A percentile compares a stretch with the other conserved stretches of the same genome.
phyloP scores from a whole-genome alignment of 1,284 basidiomycete species.

The Jaminaea rosea region DNA sequence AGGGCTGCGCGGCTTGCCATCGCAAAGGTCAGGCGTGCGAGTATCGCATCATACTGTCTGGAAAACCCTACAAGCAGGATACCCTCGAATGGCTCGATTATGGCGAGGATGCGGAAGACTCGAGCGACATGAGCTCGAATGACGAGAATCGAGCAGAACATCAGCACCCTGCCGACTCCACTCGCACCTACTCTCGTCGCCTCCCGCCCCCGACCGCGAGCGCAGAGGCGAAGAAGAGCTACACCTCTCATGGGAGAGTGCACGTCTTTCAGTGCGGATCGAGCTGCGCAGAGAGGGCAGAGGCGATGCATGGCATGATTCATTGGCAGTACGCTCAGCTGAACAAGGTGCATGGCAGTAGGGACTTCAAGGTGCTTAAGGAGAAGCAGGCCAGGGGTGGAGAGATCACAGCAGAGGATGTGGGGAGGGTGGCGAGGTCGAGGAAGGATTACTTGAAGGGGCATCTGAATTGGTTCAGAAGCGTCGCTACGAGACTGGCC shows the following conservation, averaged over 20 bases:
- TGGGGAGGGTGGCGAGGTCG: neutral
- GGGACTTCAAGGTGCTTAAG: neutral
- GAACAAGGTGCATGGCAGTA: neutral
- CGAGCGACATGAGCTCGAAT: neutral
- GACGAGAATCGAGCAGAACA: neutral
- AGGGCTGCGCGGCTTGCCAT: constrained; percentile 22
- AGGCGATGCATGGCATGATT: constrained; percentile 15
- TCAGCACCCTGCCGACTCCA: neutral
- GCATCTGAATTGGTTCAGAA: neutral
- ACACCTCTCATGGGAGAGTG: neutral
- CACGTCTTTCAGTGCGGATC: constrained; percentile 16
- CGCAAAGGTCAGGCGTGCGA: constrained; percentile 13
- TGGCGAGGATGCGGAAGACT: constrained; percentile 1
- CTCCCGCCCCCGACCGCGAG: constrained; percentile 8
- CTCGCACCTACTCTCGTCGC: neutral
- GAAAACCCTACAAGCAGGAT: constrained; percentile 17
- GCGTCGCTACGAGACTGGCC: neutral
- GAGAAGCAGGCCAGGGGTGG: neutral
- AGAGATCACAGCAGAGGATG: neutral
- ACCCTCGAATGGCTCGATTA: constrained; percentile 6
- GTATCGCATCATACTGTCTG: constrained; percentile 9
- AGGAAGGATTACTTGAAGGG: neutral
- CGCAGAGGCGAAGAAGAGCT: constrained; percentile 1
- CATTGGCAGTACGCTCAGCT: constrained; percentile 20
- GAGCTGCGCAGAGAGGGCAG: constrained; percentile 15